Base-by-base conservation (phyloP, 768 basidiomycete genomes). In the Psilocybe tampanensis region DNA sequence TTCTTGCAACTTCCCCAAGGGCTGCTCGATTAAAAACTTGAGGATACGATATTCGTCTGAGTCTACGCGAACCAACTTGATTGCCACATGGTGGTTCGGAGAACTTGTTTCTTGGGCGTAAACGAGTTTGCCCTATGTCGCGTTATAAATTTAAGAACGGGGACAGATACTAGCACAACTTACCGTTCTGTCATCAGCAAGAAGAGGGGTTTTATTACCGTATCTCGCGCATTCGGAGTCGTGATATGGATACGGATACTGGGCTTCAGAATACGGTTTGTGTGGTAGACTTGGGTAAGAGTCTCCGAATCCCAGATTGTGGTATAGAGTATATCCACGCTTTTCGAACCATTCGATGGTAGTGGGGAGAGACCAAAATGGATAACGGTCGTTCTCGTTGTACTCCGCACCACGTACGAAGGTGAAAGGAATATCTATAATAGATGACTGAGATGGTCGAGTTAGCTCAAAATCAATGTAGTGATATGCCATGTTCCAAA, bases 31-130 rank as follows among this genome's bases (percentile, higher is more conserved):
- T 11, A 73, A 39, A 52, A 64, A 64, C 11, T 58, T 55, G 21
- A 61, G 29, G 12, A 72, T 62, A 15, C 58, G 48, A 33, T 60
- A 65, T 54, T 73, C 70, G 11, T 69, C 64, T 5, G 63, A 60
- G 3, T 54, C 56, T 11, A 60, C 53, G 50, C 36, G 60, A 0
- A 68, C 63, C 8, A 65, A 26, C 47, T 73, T 72, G 12, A 73
- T 63, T 2, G 66, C 70, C 15, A 73, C 65, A 48, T 69, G 70
- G 2, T 56, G 4, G n/a, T 19, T 19, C 3, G n/a, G 15, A n/a
- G n/a, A n/a, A n/a, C n/a, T n/a, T 18, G 29, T n/a, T 18, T 48
- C 47, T 19, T 48, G 47, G 3, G 47, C 47, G 13, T 12, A 48
- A 2, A 17, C 26, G 13, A 32, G 4, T 29, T 48, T 48, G 18